These are phyloP conservation scores for Citrus sp. DNA, from an alignment of 345 rosid genomes.

Conservation along the genomic window DNA sequence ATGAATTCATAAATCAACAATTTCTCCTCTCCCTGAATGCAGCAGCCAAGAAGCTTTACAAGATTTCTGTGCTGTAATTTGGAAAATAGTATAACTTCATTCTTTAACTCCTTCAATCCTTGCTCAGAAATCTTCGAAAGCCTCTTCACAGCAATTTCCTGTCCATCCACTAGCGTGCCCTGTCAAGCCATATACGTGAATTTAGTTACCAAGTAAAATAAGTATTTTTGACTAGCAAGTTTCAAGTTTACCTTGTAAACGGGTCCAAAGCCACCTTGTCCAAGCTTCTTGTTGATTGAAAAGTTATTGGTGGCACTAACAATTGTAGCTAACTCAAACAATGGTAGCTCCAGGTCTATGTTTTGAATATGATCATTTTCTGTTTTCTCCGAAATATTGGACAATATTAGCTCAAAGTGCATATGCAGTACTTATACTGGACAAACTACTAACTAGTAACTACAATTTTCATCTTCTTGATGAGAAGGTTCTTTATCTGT, in stretches of 20 bases:
- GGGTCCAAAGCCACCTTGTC: too few species aligned
- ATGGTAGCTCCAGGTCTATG: too few species aligned
- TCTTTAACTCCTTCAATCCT: conserved; percentile 45
- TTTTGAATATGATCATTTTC: too few species aligned
- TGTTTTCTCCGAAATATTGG: too few species aligned
- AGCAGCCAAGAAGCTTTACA: conserved; percentile 39
- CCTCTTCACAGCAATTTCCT: conserved; percentile 27
- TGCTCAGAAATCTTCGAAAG: conserved; percentile 14
- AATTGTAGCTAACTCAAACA: too few species aligned
- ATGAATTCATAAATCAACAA: conserved; percentile 34
- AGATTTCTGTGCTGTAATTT: conserved; percentile 49
- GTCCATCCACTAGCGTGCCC: conserved; percentile 40
- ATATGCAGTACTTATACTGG: too few species aligned
- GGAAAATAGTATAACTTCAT: conserved; percentile 20
- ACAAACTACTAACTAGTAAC: neutral
- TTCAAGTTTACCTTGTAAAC: too few species aligned
- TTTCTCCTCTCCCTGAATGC: conserved; percentile 26
- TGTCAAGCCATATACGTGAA: neutral
- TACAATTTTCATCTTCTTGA: neutral
- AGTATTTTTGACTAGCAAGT: neutral
- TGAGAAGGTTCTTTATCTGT: neutral
- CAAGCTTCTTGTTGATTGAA: too few species aligned
- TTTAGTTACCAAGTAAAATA: neutral
- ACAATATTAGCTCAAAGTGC: too few species aligned
- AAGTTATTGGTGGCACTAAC: too few species aligned